Evolutionary conservation across 129 eudicot species (phyloP).

Genomic region (Helianthus tuberosus): DNA sequence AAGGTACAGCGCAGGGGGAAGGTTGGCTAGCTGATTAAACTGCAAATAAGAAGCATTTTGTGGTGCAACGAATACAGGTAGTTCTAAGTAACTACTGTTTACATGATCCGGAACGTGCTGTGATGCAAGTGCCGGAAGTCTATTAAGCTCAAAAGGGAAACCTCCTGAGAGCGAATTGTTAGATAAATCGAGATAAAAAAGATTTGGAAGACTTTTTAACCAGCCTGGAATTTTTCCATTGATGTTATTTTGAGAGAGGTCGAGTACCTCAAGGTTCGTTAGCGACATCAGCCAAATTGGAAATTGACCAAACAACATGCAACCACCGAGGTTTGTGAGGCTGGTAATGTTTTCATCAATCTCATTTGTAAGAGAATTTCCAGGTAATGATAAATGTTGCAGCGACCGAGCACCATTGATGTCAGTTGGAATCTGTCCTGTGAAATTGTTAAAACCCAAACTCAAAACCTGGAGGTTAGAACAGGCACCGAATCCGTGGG

Average conservation of each 20-base stretch:
- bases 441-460: slow-evolving; percentile 43
- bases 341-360: slow-evolving; percentile 32
- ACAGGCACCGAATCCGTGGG: slow-evolving; percentile 36
- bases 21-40: background rate
- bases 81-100: slow-evolving; percentile 2
- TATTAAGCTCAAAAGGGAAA: slow-evolving; percentile 19
- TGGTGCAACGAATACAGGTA: slow-evolving; percentile 26
- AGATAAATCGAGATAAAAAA: slow-evolving; percentile 24
- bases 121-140: slow-evolving; percentile 23
- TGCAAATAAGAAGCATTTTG: slow-evolving; percentile 2
- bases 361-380: slow-evolving; percentile 35
- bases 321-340: slow-evolving; percentile 40
- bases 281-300: slow-evolving; percentile 14
- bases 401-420: slow-evolving; percentile 30
- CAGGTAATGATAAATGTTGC: slow-evolving; percentile 45
- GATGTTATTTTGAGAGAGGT: background rate
- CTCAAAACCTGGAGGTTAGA: slow-evolving; percentile 27
- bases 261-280: background rate
- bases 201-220: slow-evolving; percentile 3
- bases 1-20: slow-evolving; percentile 31
- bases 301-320: slow-evolving; percentile 6
- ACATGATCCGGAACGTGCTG: background rate
- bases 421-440: slow-evolving; percentile 38
- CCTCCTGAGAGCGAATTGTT: slow-evolving; percentile 18
- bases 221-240: slow-evolving; percentile 12